Conservation (phyloP, 306 rosid species). For the Cicer judaicum region DNA sequence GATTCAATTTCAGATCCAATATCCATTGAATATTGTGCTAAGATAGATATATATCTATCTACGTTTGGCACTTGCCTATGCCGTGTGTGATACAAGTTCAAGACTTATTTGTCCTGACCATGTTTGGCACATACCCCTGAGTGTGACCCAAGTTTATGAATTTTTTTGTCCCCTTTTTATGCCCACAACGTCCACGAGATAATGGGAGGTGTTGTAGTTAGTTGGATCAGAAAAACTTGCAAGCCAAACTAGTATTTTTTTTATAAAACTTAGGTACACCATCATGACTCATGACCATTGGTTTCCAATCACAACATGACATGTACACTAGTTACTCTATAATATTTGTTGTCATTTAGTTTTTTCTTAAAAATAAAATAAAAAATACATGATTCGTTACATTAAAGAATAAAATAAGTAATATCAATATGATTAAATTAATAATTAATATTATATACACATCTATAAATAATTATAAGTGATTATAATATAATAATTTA, state of each 20-base stretch:
- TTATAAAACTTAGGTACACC: too few species aligned
- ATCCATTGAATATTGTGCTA: constrained; percentile 16
- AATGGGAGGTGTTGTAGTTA: not conserved
- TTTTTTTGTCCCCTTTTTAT: constrained; percentile 34
- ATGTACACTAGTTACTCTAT: too few species aligned
- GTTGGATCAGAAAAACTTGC: not conserved
- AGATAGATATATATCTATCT: constrained; percentile 18
- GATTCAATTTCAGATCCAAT: not conserved
- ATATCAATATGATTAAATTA: too few species aligned
- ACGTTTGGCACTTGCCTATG: constrained; percentile 25
- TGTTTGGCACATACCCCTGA: constrained; percentile 14
- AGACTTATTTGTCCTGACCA: constrained; percentile 1
- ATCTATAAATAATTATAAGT: too few species aligned
- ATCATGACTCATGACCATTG: not conserved
- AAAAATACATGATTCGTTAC: too few species aligned
- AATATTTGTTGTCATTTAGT: too few species aligned
- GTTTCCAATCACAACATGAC: too few species aligned
- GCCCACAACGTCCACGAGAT: constrained; percentile 19
- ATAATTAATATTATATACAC: too few species aligned
- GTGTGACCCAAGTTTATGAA: constrained; percentile 41
- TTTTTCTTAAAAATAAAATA: too few species aligned
- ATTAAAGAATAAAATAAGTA: too few species aligned
- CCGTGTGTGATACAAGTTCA: constrained; percentile 27
- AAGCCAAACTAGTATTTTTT: not conserved
- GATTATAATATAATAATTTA: too few species aligned